These are phyloP conservation scores for Ogataea glucozyma DNA, from an alignment of 805 yeast genomes.

Conservation along the genomic window DNA sequence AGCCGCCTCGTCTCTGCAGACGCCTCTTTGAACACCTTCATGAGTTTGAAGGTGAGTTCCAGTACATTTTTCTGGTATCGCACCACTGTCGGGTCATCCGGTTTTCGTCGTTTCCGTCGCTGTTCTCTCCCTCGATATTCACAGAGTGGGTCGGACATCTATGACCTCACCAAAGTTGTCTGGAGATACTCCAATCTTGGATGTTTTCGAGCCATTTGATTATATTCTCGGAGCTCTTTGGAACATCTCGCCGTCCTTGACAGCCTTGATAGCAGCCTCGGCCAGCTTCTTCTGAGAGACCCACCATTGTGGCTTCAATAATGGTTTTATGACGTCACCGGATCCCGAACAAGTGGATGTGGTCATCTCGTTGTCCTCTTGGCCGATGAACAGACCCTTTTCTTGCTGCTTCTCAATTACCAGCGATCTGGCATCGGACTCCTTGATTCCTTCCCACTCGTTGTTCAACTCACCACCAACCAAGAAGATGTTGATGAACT, in stretches of 20 bases:
- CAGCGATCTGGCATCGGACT: constrained; percentile 87
- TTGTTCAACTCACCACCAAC: constrained; percentile 92
- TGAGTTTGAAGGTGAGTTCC: constrained; percentile 21
- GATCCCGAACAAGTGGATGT: constrained; percentile 94
- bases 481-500: constrained; percentile 84
- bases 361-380: constrained; percentile 93
- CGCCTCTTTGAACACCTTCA: constrained; percentile 27
- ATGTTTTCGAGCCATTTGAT: constrained; percentile 94
- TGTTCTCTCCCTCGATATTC: constrained; percentile 71
- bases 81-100: constrained; percentile 6
- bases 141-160: constrained; percentile 96
- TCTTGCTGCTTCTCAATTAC: constrained; percentile 81
- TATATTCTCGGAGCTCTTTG: constrained; percentile 89
- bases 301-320: constrained; percentile 99
- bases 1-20: constrained; percentile 23
- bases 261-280: constrained; percentile 79
- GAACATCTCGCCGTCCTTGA: constrained; percentile 79
- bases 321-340: constrained; percentile 95
- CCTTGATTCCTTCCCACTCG: constrained; percentile 85
- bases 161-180: constrained; percentile 94
- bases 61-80: constrained; percentile 27
- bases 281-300: constrained; percentile 91
- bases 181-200: constrained; percentile 99
- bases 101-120: constrained; percentile 59
- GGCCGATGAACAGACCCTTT: constrained; percentile 75